Base-by-base conservation (phyloP, 768 basidiomycete species). In the Suillus sp. region DNA sequence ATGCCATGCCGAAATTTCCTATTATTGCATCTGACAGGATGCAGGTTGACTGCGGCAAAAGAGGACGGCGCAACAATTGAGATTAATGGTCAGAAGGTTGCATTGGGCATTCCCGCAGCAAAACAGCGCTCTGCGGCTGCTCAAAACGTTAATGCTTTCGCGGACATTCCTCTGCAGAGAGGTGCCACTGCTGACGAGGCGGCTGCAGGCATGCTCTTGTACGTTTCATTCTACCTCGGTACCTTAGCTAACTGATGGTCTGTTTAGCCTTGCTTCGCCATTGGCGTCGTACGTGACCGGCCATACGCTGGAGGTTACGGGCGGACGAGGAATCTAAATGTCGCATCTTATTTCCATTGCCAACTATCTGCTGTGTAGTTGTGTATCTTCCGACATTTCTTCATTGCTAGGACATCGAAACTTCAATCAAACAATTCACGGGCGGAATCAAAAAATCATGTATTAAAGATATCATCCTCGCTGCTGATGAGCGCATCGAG, bases 291-390 rank as follows among this genome's bases (percentile, higher is more conserved):
- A 91, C 71, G 88, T 95, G 61, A 86, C 83, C 53, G 92, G 92
- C 9, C 93, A 93, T 75, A 93, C 91, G 18, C 78, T 94, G 60
- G 91, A 93, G 74, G 90, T 91, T 25, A 93, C 92, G 42, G 92
- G 92, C 38, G 93, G 93, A 47, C 80, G 81, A 60, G 91, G 91
- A 42, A 92, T 93, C 61, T 91, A 74, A n/a, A 75, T 45, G 37
- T 57, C 61, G 25, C 20, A 10, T 62, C 62, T 4, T 9, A 38
- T 59, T n/a, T 30, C 57, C 45, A 45, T 45, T 1, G 4, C 5
- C 16, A 16, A 37, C 30, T 53, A 30, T 53, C 18, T 43, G 53
- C 27, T 38, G 25, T 25, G 10, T 22, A 35, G 14, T 32, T 56
- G 60, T 45, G 30, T 25, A 3, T 37, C 25, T n/a, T 38, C 16